These are phyloP conservation scores for Boechera stricta DNA, from an alignment of 345 rosid genomes.

Conservation along the genomic window DNA sequence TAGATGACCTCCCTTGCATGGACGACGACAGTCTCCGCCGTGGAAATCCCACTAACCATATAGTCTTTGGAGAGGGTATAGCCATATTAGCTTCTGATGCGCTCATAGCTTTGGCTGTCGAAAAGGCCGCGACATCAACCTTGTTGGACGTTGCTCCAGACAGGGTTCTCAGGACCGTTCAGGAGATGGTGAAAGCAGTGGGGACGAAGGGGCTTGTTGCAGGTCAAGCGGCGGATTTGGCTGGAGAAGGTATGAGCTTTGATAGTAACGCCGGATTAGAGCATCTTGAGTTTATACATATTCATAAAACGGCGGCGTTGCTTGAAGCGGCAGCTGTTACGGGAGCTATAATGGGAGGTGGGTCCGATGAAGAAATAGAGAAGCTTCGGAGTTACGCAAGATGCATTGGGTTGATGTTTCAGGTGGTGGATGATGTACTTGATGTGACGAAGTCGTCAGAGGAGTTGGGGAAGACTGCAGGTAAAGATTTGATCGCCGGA, in stretches of 20 bases:
- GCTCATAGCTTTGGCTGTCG: slow-evolving; percentile 64
- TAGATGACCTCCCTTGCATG: slow-evolving; percentile 86
- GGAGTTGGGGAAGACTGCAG: slow-evolving; percentile 76
- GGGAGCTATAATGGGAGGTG: slow-evolving; percentile 81
- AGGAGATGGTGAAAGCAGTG: slow-evolving; percentile 56
- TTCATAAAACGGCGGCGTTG: slow-evolving; percentile 71
- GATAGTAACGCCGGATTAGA: slow-evolving; percentile 43
- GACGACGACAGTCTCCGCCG: slow-evolving; percentile 80
- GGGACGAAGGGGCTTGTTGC: slow-evolving; percentile 81
- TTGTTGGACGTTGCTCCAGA: slow-evolving; percentile 48
- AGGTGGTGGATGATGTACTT: slow-evolving; percentile 84
- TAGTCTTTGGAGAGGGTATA: slow-evolving; percentile 65
- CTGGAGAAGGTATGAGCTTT: slow-evolving; percentile 49
- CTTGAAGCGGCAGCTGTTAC: slow-evolving; percentile 62
- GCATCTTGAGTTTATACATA: slow-evolving; percentile 68
- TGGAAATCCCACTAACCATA: slow-evolving; percentile 82
- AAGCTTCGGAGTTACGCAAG: slow-evolving; percentile 65
- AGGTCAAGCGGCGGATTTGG: slow-evolving; percentile 70
- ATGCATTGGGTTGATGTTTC: slow-evolving; percentile 67
- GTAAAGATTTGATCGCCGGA: slow-evolving; percentile 71
- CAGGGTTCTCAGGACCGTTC: slow-evolving; percentile 51
- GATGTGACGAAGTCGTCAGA: slow-evolving; percentile 72
- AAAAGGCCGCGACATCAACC: slow-evolving; percentile 28
- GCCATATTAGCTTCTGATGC: slow-evolving; percentile 71
- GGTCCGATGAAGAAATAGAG: slow-evolving; percentile 62